Percentiles rank a stretch among this genome's conserved stretches.
These are phyloP conservation scores for Perkinsus marinus DNA, from an alignment of 169 alveolate species.

Conservation along the genomic window DNA sequence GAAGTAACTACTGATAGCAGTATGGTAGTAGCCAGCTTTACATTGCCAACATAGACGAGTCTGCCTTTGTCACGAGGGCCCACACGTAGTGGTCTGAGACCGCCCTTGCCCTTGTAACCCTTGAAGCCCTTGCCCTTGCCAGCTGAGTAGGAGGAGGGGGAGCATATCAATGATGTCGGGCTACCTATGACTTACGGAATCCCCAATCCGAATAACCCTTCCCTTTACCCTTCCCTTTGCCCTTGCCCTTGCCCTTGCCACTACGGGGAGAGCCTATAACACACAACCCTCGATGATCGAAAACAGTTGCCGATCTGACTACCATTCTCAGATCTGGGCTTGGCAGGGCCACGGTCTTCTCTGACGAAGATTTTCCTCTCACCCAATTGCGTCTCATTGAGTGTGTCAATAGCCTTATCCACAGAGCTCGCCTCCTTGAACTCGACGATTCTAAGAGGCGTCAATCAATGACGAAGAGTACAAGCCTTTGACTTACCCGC, in stretches of 20 bases:
- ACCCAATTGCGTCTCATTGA: conserved; percentile 22
- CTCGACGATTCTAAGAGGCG: conserved; percentile 19
- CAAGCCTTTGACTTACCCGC: neutral
- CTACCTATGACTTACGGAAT: neutral
- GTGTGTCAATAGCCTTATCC: conserved; percentile 23
- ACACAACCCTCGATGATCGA: neutral
- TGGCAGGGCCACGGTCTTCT: conserved; percentile 10
- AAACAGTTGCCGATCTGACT: neutral
- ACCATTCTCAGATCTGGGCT: neutral
- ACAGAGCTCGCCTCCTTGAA: conserved; percentile 18
- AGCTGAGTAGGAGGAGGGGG: neutral
- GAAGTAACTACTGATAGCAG: neutral
- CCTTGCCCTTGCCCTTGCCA: neutral
- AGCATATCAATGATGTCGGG: neutral
- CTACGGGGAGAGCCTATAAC: neutral
- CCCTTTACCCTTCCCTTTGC: neutral
- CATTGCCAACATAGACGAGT: neutral
- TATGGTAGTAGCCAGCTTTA: neutral
- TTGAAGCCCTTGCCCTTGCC: neutral
- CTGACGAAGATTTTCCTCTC: conserved; percentile 25
- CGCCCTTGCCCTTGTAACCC: neutral
- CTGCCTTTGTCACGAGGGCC: conserved; percentile 13
- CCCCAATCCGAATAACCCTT: neutral
- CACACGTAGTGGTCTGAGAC: neutral
- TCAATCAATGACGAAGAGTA: no score